These are phyloP conservation scores for Rhytidiadelphus loreus DNA, from an alignment of 225 moss, liverwort and hornwort species.

Conservation along the genomic window DNA sequence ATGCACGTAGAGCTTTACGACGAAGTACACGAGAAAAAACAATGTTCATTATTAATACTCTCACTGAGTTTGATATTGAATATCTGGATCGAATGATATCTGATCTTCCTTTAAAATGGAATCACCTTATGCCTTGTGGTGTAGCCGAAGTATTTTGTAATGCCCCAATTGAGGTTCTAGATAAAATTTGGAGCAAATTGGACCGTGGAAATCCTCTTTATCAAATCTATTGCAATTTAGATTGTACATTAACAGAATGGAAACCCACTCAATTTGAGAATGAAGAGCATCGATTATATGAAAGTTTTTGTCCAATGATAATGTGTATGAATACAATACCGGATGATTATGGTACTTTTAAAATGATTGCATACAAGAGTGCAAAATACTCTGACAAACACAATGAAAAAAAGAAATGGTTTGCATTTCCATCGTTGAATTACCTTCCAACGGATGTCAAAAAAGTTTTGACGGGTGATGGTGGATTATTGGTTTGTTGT, in stretches of 20 bases:
- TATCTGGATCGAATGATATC: constrained; percentile 10
- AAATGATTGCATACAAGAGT: constrained; percentile 17
- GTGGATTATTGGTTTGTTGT: constrained; percentile 27
- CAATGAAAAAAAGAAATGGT: constrained; percentile 20
- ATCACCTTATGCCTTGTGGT: constrained; percentile 26
- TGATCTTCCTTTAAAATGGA: constrained; percentile 27
- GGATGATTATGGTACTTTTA: neutral
- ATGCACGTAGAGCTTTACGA: neutral
- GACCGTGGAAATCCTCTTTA: constrained; percentile 1
- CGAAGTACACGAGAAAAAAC: neutral
- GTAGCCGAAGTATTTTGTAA: constrained; percentile 30
- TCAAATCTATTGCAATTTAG: constrained; percentile 18
- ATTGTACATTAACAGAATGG: constrained; percentile 19
- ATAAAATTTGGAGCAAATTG: constrained; percentile 21
- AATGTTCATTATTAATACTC: constrained; percentile 7
- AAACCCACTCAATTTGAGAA: constrained; percentile 31
- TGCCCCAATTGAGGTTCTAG: constrained; percentile 1
- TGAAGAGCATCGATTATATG: constrained; percentile 7
- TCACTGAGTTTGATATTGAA: constrained; percentile 13
- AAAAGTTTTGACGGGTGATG: constrained; percentile 9
- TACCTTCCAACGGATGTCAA: constrained; percentile 10
- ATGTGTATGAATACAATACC: constrained; percentile 27
- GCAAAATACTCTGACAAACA: constrained; percentile 2
- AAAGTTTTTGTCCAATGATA: constrained; percentile 24
- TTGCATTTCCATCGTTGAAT: constrained; percentile 17